phyloP scores from a whole-genome alignment of 1,139 yeast species.

The Saccharomyces uvarum region DNA sequence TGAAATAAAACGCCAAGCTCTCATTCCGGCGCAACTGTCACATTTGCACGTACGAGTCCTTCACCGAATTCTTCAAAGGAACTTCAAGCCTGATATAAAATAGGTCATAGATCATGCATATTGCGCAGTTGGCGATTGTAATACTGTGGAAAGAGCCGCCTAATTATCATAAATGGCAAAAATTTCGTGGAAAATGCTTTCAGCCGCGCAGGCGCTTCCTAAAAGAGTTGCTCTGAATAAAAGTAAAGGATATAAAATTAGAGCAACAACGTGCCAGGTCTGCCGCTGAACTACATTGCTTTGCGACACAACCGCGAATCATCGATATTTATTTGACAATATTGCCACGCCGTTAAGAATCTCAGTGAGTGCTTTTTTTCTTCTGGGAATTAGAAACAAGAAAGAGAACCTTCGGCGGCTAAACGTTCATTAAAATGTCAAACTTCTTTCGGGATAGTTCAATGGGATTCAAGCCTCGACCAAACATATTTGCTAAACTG shows the following conservation, averaged over 20 bases:
- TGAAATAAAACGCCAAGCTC: too few relatives aligned
- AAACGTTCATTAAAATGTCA: slow-evolving; percentile 32
- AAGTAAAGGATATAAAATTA: background rate
- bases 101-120: background rate
- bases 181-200: background rate
- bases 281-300: background rate
- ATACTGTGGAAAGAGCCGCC: background rate
- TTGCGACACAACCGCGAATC: background rate
- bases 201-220: background rate
- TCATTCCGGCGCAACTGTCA: too few relatives aligned
- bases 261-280: background rate
- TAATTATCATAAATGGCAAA: background rate
- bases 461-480: slow-evolving; percentile 27
- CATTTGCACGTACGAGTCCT: too few relatives aligned
- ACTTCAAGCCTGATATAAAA: background rate
- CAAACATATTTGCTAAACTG: slow-evolving; percentile 28
- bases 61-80: too few relatives aligned
- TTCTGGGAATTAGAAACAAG: background rate
- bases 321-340: background rate
- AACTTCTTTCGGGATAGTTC: slow-evolving; percentile 29
- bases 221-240: background rate
- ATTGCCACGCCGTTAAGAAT: background rate
- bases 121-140: background rate
- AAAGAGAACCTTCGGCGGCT: slow-evolving; percentile 12
- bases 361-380: background rate